Evolutionary conservation across 768 basidiomycete species (phyloP), one percentile per base, ranked within the genome.

Genomic region (Suillus decipiens): DNA sequence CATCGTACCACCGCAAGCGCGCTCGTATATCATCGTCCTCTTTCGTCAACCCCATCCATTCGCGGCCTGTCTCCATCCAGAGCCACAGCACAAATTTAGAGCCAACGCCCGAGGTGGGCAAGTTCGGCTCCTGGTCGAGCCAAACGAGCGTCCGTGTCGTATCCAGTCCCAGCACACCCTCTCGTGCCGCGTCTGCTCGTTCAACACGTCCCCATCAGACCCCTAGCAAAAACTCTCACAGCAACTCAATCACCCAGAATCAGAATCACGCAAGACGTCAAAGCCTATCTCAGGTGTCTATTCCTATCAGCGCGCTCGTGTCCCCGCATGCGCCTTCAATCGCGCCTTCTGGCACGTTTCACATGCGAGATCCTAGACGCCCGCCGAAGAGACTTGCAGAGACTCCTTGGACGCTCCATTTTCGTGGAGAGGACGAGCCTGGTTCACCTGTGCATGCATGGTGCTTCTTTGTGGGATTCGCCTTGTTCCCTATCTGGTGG

Each of bases 241-340:
- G 76, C 56, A 50, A 28, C 28, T 37, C 55, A 14, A 5, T 24
- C 4, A 2, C 24, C 37, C 50, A 31, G 31, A 28, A 15, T 22
- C 75, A 76, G 55, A 67, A 9, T 71, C 79, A 63, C 19, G 74
- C 74, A 62, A 75, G 70, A 55, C 81, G 81, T 58, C 82, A 79
- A 48, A 89, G 87, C 70, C 76, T 88, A 63, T 89, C 90, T 3
- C 86, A 88, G 70, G 78, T 81, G 14, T 92, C 90, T n/a, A 89
- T 93, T 24, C 91, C 91, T 3, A 84, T 93, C 61, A 89, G 88
- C 45, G 91, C 91, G 3, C 78, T 92, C 66, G 82, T 93, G 48
- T 87, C 89, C 3, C 90, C 91, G 0, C 90, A 89, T 69, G 90
- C 89, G 31, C 91, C 90, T 5, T 92, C 91, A 9, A 69, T 93